These are phyloP conservation scores for Scleroderma citrinum DNA, from an alignment of 768 basidiomycete species.

Conservation along the genomic window DNA sequence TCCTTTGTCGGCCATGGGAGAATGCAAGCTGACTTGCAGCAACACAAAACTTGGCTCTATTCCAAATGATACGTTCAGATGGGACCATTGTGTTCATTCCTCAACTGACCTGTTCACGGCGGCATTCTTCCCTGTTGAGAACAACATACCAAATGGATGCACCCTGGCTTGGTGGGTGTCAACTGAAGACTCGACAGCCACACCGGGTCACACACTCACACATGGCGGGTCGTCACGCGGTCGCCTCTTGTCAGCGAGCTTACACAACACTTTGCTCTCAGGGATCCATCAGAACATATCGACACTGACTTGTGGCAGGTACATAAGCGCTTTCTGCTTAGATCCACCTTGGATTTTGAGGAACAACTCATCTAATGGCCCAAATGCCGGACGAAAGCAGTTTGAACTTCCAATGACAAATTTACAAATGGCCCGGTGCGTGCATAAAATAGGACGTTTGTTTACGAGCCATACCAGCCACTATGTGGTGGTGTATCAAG, in stretches of 20 bases:
- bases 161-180: conserved; percentile 3
- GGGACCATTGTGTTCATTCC: background rate
- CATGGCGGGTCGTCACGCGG: background rate
- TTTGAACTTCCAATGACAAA: background rate
- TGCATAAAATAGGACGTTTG: background rate
- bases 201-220: no score
- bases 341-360: no score
- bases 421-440: background rate
- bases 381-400: no score
- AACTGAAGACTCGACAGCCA: background rate
- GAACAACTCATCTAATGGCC: no score
- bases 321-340: no score
- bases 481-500: no score
- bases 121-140: conserved; percentile 32
- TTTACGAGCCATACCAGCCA: no score
- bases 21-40: background rate
- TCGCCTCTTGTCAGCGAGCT: no score
- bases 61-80: background rate
- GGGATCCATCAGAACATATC: no score
- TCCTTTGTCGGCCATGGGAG: background rate
- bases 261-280: no score
- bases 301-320: no score
- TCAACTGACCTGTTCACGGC: conserved; percentile 33
- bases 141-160: conserved; percentile 33
- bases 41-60: conserved; percentile 15